Conservation (phyloP, 2,329 filamentous ascomycete genomes). For the Neofusicoccum kwambonambiense region DNA sequence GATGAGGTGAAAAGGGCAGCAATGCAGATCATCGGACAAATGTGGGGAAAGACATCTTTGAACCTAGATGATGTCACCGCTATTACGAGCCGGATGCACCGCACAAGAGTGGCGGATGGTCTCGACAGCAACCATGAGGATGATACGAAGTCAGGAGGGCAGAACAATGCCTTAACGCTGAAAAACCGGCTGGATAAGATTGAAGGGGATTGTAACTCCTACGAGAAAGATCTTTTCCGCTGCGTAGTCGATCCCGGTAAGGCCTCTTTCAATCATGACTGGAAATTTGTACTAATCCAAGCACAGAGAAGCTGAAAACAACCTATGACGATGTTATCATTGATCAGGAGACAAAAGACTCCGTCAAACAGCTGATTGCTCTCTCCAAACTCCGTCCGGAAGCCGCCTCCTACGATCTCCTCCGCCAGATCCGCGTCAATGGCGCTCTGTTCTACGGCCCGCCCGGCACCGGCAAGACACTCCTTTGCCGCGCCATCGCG, state of each 20-base stretch:
- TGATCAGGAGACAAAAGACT: not conserved
- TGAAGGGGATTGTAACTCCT: not conserved
- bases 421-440: not conserved
- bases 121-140: not conserved
- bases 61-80: not conserved
- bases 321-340: not conserved
- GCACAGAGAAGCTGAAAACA: not conserved
- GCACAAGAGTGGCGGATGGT: not conserved
- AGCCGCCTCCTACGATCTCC: not conserved
- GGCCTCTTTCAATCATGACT: not conserved
- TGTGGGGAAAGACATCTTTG: not conserved
- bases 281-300: not conserved
- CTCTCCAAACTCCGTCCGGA: not conserved
- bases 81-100: not conserved
- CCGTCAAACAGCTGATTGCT: not conserved
- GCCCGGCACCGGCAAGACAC: constrained; percentile 27
- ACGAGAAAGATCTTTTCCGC: not conserved
- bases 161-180: not conserved
- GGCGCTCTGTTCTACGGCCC: constrained; percentile 10
- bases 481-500: not conserved
- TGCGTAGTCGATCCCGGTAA: not conserved
- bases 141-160: not conserved
- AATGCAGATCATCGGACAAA: not conserved
- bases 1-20: not conserved
- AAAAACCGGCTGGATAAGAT: not conserved